These are phyloP conservation scores for Fusarium chaquense DNA, from an alignment of 2,329 filamentous ascomycete species.

Conservation along the genomic window DNA sequence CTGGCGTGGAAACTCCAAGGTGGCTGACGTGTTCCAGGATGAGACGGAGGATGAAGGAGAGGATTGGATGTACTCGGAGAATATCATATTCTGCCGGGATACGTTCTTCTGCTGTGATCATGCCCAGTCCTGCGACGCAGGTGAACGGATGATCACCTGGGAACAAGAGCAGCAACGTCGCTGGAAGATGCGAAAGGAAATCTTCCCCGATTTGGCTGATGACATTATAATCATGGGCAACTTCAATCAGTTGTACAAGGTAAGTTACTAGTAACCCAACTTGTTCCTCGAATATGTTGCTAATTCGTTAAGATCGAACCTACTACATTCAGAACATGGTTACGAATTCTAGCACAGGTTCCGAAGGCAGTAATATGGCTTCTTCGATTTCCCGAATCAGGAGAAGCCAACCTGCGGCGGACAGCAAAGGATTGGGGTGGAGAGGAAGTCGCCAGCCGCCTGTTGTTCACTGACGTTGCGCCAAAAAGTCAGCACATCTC, in stretches of 20 bases:
- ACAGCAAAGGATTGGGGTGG: slow-evolving; percentile 89
- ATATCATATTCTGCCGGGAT: slow-evolving; percentile 92
- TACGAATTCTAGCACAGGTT: slow-evolving; percentile 86
- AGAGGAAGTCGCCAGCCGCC: slow-evolving; percentile 83
- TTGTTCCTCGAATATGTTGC: not conserved
- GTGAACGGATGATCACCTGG: slow-evolving; percentile 79
- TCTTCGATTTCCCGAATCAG: slow-evolving; percentile 93
- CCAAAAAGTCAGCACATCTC: slow-evolving; percentile 95
- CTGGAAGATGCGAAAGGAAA: slow-evolving; percentile 92
- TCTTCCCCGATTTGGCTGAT: slow-evolving; percentile 86
- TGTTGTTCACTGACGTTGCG: slow-evolving; percentile 96
- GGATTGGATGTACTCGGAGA: slow-evolving; percentile 96
- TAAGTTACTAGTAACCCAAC: slow-evolving; percentile 55
- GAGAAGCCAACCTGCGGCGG: slow-evolving; percentile 84
- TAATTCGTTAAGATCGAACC: slow-evolving; percentile 81
- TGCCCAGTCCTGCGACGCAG: slow-evolving; percentile 84
- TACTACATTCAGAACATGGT: slow-evolving; percentile 94
- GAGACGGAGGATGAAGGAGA: slow-evolving; percentile 77
- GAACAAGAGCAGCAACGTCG: slow-evolving; percentile 82
- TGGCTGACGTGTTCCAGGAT: slow-evolving; percentile 76
- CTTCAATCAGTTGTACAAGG: slow-evolving; percentile 99
- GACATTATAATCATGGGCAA: slow-evolving; percentile 93
- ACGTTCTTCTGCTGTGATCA: slow-evolving; percentile 99
- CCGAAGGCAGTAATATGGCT: slow-evolving; percentile 95
- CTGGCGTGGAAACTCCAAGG: slow-evolving; percentile 77